Percentiles rank a stretch among this genome's conserved stretches.
These are phyloP conservation scores for Pulicaria dysenterica DNA, from an alignment of 129 eudicot species.

Conservation along the genomic window DNA sequence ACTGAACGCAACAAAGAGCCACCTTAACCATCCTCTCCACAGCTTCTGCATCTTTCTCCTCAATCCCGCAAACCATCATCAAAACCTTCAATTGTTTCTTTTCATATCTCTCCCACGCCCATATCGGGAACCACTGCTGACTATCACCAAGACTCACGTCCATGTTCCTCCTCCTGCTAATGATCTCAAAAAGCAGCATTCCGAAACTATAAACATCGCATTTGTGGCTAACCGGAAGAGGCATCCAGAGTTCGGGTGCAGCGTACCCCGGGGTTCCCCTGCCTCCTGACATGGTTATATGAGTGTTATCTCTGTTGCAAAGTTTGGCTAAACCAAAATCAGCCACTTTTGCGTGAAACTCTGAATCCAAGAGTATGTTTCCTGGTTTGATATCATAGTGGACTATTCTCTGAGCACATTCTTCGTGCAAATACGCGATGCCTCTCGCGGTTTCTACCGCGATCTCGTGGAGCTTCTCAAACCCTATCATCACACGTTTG, in stretches of 20 bases:
- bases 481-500: slow-evolving; percentile 3
- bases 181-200: slow-evolving; percentile 41
- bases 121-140: slow-evolving; percentile 36
- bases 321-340: slow-evolving; percentile 49
- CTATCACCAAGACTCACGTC: slow-evolving; percentile 10
- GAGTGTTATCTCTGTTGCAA: slow-evolving; percentile 30
- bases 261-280: slow-evolving; percentile 44
- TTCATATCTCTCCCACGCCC: slow-evolving; percentile 31
- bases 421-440: slow-evolving; percentile 41
- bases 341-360: slow-evolving; percentile 33
- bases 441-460: slow-evolving; percentile 35
- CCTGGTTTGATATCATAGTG: slow-evolving; percentile 46
- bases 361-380: slow-evolving; percentile 35
- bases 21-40: slow-evolving; percentile 34
- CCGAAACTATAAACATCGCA: slow-evolving; percentile 47
- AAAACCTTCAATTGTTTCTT: slow-evolving; percentile 21
- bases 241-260: slow-evolving; percentile 42
- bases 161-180: slow-evolving; percentile 34
- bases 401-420: slow-evolving; percentile 35
- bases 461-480: slow-evolving; percentile 36
- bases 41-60: slow-evolving; percentile 22
- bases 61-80: slow-evolving; percentile 28
- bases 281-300: slow-evolving; percentile 24
- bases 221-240: slow-evolving; percentile 37
- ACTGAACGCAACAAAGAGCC: slow-evolving; percentile 39